Percentiles rank a stretch among this genome's conserved stretches.
phyloP scores from a whole-genome alignment of 139 green algal species.

The Picochlorum sp. region DNA sequence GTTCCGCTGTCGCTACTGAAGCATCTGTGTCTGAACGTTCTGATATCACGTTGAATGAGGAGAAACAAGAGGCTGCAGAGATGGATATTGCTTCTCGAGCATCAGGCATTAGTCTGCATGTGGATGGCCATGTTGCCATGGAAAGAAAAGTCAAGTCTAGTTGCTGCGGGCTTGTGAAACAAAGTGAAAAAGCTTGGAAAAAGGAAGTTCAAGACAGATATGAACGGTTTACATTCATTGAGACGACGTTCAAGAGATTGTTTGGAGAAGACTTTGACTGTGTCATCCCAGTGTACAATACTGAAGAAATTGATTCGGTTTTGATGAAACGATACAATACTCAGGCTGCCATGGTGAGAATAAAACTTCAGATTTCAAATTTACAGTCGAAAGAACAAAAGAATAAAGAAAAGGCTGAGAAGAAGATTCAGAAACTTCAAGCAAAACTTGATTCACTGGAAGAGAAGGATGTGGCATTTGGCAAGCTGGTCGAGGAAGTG shows the following conservation, averaged over 20 bases:
- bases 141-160: background rate
- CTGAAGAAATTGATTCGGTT: conserved; percentile 13
- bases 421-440: background rate
- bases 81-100: no score
- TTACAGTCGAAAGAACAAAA: conserved; percentile 30
- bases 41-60: no score
- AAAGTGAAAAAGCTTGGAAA: background rate
- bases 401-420: conserved; percentile 18
- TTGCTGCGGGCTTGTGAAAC: background rate
- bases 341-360: conserved; percentile 40
- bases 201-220: background rate
- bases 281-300: conserved; percentile 33
- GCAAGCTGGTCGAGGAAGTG: background rate
- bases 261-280: conserved; percentile 56
- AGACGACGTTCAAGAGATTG: conserved; percentile 13
- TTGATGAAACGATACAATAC: conserved; percentile 15
- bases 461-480: background rate
- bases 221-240: background rate
- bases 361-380: conserved; percentile 16
- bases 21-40: no score
- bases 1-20: no score
- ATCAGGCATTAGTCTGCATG: no score
- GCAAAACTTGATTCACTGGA: background rate
- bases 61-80: no score
- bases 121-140: background rate